phyloP scores from a whole-genome alignment of 148 eudicot species.

The Limonium bicolor region DNA sequence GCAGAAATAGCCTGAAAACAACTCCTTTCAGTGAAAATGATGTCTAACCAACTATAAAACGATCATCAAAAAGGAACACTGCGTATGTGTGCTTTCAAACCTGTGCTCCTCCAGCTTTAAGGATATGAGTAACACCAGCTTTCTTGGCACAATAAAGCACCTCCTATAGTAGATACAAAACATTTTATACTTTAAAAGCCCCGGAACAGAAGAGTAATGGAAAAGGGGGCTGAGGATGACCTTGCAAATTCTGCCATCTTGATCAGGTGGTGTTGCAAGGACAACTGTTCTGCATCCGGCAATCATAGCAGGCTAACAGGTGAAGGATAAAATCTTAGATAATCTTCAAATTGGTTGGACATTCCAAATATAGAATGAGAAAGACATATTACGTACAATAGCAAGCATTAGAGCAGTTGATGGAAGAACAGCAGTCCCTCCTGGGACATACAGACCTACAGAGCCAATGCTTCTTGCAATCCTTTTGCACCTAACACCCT shows the following conservation, averaged over 20 bases:
- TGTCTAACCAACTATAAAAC: neutral
- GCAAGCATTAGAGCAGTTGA: slow-evolving; percentile 98
- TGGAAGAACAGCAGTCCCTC: slow-evolving; percentile 97
- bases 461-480: slow-evolving; percentile 79
- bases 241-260: slow-evolving; percentile 90
- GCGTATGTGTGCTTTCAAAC: slow-evolving; percentile 15
- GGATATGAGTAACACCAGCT: slow-evolving; percentile 98
- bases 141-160: slow-evolving; percentile 96
- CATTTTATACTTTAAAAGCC: too few relatives aligned
- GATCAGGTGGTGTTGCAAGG: slow-evolving; percentile 92
- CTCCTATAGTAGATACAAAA: slow-evolving; percentile 51
- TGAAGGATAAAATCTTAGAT: slow-evolving; percentile 8
- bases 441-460: slow-evolving; percentile 98
- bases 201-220: too few relatives aligned
- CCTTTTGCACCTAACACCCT: slow-evolving; percentile 98
- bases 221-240: too few relatives aligned
- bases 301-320: slow-evolving; percentile 82
- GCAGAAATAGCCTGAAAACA: slow-evolving; percentile 83
- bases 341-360: neutral
- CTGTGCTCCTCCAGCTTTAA: slow-evolving; percentile 99
- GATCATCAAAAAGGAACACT: neutral
- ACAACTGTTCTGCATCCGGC: slow-evolving; percentile 95
- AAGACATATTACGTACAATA: slow-evolving; percentile 41
- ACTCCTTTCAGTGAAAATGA: neutral
- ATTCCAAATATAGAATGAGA: slow-evolving; percentile 1